Conservation (phyloP, 768 basidiomycete genomes). For the Dictyophora rubrovolvata region DNA sequence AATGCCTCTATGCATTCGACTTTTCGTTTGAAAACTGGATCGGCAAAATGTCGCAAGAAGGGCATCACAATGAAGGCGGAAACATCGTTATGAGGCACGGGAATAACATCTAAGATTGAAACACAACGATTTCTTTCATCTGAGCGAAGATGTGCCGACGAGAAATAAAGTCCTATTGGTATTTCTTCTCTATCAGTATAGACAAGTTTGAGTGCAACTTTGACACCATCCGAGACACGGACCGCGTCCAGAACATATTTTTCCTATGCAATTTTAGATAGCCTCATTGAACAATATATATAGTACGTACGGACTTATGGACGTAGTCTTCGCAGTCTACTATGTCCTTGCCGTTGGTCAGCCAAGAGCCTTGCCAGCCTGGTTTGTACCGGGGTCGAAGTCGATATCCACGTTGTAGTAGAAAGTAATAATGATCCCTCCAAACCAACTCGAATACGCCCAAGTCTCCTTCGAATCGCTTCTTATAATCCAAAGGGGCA, state of each 20-base stretch:
- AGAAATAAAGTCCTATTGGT: conserved; percentile 9
- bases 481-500: too few species aligned
- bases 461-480: too few species aligned
- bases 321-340: too few species aligned
- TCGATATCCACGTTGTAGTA: too few species aligned
- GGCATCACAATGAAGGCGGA: conserved; percentile 13
- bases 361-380: too few species aligned
- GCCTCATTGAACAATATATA: too few species aligned
- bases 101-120: conserved; percentile 12
- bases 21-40: conserved; percentile 9
- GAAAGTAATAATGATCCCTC: too few species aligned
- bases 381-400: too few species aligned
- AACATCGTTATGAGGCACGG: conserved; percentile 2
- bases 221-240: not conserved
- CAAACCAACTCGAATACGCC: too few species aligned
- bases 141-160: conserved; percentile 3
- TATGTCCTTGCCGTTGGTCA: too few species aligned
- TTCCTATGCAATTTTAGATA: not conserved
- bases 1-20: conserved; percentile 12
- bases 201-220: not conserved
- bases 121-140: conserved; percentile 14
- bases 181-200: not conserved
- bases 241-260: not conserved
- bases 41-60: conserved; percentile 6
- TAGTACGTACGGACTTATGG: too few species aligned